Evolutionary conservation across 345 rosid genomes (phyloP), one percentile per base, ranked within the genome.

Genomic region (Aethionema arabicum): DNA sequence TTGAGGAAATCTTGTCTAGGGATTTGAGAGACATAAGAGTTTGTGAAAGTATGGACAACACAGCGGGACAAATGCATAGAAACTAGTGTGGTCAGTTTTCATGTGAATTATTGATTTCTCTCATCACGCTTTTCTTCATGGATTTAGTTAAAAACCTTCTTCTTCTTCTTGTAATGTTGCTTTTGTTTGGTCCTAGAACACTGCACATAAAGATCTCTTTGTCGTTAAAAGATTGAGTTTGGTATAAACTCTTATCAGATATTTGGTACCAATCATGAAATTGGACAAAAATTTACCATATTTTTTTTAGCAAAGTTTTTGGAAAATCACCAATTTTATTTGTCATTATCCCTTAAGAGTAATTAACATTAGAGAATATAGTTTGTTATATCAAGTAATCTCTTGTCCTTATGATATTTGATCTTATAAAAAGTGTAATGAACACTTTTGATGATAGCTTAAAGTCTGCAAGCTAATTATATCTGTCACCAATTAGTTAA

Each of bases 51-150:
- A 44, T 70, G 44, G 66, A 58, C 61, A 71, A 36, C 61, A 58
- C 55, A 72, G 56, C 33, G 70, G 66, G 75, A 72, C 71, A 72
- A 65, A 65, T 59, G 70, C 75, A 65, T 72, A 59, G 75, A 52
- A 62, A 72, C 70, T 65, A 65, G 75, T 2, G 30, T 11, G 4
- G n/a, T 9, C n/a, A 11, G n/a, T 40, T 6, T 0, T 40, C 75
- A 64, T 72, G 66, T 65, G 66, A 39, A 57, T 59, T 72, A 65
- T 65, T 72, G 7, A 59, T 64, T 61, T 33, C 12, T 33, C 12
- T 49, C 59, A 31, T 45, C 46, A 50, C 59, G 48, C 13, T 62
- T 63, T 51, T 57, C 51, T 32, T 45, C 13, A 31, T 66, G 62
- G 70, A 69, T 68, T 60, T 54, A 29, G 69, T 52, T 21, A 4